Evolutionary conservation across 257 asterid genomes (phyloP).

Genomic region (Anisodus acutangulus): DNA sequence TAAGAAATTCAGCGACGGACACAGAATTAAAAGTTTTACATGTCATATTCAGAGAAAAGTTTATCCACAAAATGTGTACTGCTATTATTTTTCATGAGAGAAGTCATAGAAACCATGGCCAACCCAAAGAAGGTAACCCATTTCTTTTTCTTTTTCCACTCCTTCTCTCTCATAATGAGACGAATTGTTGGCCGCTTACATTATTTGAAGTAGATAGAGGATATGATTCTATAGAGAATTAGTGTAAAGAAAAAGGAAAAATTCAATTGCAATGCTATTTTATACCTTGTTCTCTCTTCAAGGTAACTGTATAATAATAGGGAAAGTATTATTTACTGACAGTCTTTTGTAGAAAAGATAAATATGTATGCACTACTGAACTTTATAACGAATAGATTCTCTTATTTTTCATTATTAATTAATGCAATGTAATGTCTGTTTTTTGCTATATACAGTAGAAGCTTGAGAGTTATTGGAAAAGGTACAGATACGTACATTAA

Average conservation of each 20-base stretch:
- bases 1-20: too few species aligned
- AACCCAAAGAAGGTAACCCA: neutral
- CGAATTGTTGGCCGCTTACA: neutral
- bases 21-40: too few species aligned
- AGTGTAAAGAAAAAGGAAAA: neutral
- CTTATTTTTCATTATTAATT: neutral
- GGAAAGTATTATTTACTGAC: neutral
- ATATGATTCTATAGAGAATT: constrained; percentile 14
- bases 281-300: neutral
- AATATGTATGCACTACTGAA: neutral
- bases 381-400: neutral
- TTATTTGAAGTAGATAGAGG: neutral
- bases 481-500: neutral
- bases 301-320: neutral
- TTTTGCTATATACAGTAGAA: neutral
- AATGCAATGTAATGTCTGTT: neutral
- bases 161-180: neutral
- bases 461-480: neutral
- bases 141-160: neutral
- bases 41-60: neutral
- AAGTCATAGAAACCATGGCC: neutral
- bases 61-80: neutral
- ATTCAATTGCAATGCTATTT: neutral
- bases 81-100: neutral
- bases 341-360: neutral